Evolutionary conservation across 148 eudicot species (phyloP), one percentile per base, ranked within the genome.

Genomic region (Dysphania ambrosioides): DNA sequence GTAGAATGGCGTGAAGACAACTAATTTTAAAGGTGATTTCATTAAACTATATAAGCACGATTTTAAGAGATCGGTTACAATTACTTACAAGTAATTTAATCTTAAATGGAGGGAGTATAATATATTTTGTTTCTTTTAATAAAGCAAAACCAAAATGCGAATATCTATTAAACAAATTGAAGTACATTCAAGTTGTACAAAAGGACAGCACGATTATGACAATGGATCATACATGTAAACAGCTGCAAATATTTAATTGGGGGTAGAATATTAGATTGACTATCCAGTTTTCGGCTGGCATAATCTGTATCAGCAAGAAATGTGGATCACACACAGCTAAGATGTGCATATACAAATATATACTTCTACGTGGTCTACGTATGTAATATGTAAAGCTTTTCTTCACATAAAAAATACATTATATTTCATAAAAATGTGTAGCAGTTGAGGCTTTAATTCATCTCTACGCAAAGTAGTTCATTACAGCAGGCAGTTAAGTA

Each of bases 301-400:
- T 30, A 69, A 49, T 69, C 13, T 7, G 38, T 23, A 21, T 19
- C 58, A 68, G 34, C 73, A 42, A 58, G n/a, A 15, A 76, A 58
- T 60, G 74, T 69, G 79, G 79, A 70, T 76, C 74, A 58, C 71
- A 58, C 71, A 65, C 42, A 64, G 42, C 68, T 34, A 34, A 35
- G 42, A 1, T 24, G 6, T 41, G 30, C 16, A 44, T 44, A 10
- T 44, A 44, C 49, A 12, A 44, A 44, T 44, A 40, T 11, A 40
- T 40, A 40, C 7, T 40, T 40, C 10, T 40, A 40, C 42, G 4
- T 40, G 10, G 10, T 40, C 1, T 36, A 0, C 40, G 40, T 36
- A 2, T 36, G 8, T 36, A 36, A 36, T 36, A 36, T 36, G 8
- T 36, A 36, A 36, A 36, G 40, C 1, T 36, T n/a, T n/a, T n/a